Evolutionary conservation across 768 basidiomycete species (phyloP).

Genomic region (Candolleomyces aberdarensis): DNA sequence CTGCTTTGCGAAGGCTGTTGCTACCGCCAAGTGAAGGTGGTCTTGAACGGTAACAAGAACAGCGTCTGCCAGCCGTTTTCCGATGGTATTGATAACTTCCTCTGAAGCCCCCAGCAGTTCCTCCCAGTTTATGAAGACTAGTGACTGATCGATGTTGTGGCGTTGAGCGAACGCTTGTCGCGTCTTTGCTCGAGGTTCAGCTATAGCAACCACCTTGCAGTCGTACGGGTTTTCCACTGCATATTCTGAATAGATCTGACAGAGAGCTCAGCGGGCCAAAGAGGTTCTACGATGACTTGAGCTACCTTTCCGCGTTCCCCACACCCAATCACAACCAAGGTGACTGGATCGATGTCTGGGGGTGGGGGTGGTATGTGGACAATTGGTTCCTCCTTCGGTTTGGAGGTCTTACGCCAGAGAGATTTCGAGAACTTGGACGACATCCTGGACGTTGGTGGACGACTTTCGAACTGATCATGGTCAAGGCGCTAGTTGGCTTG

Average conservation of each 20-base stretch:
- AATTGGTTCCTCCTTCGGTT: slow-evolving; percentile 18
- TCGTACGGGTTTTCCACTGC: slow-evolving; percentile 54
- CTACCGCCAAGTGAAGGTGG: slow-evolving; percentile 70
- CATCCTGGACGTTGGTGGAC: slow-evolving; percentile 14
- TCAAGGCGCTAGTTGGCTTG: neutral
- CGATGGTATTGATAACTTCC: slow-evolving; percentile 59
- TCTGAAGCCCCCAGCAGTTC: slow-evolving; percentile 67
- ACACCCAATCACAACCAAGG: slow-evolving; percentile 76
- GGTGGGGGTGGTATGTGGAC: neutral
- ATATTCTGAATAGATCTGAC: slow-evolving; percentile 64
- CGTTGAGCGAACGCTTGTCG: slow-evolving; percentile 51
- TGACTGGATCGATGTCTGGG: slow-evolving; percentile 41
- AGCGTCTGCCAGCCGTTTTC: slow-evolving; percentile 77
- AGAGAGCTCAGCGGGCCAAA: neutral
- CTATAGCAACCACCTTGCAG: slow-evolving; percentile 81
- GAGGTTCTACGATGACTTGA: neutral
- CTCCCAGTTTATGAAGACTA: slow-evolving; percentile 70
- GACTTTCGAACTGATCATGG: neutral
- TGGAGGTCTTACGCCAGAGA: slow-evolving; percentile 32
- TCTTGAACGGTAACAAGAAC: slow-evolving; percentile 82
- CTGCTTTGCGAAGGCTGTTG: slow-evolving; percentile 70
- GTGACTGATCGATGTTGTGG: slow-evolving; percentile 62
- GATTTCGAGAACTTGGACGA: slow-evolving; percentile 30
- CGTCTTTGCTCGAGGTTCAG: slow-evolving; percentile 75
- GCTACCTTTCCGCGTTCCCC: slow-evolving; percentile 77